phyloP scores from a whole-genome alignment of 257 asterid species.

The Salvia splendens region DNA sequence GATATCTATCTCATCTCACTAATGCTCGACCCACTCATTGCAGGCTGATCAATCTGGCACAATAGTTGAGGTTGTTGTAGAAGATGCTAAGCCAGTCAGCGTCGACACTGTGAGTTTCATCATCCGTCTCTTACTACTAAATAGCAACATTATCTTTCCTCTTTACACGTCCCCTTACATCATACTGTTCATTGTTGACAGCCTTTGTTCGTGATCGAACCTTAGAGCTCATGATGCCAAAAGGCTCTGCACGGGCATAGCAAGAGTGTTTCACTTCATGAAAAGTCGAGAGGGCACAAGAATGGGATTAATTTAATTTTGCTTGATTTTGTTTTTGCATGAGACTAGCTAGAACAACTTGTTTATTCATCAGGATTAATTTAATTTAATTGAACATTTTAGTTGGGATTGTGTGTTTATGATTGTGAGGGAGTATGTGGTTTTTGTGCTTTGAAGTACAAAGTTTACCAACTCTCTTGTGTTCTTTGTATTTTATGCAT shows the following conservation, averaged over 20 bases:
- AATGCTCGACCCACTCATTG: slow-evolving; percentile 20
- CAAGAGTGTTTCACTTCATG: slow-evolving; percentile 21
- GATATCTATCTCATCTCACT: slow-evolving; percentile 17
- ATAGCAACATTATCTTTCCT: neutral
- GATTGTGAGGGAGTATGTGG: slow-evolving; percentile 26
- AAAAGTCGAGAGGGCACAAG: no score
- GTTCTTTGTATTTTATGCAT: no score
- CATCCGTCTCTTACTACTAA: no score
- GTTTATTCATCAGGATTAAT: slow-evolving; percentile 22
- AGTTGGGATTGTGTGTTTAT: slow-evolving; percentile 20
- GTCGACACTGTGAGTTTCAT: slow-evolving; percentile 65
- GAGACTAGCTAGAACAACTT: slow-evolving; percentile 34
- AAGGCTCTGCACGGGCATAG: slow-evolving; percentile 20
- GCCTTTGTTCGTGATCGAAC: slow-evolving; percentile 81
- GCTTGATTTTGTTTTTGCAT: slow-evolving; percentile 28
- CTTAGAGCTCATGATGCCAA: slow-evolving; percentile 41
- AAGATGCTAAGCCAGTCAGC: slow-evolving; percentile 85
- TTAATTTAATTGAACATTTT: no score
- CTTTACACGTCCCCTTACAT: slow-evolving; percentile 21
- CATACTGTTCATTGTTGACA: slow-evolving; percentile 38
- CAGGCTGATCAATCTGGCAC: slow-evolving; percentile 86
- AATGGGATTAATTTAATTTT: slow-evolving; percentile 31
- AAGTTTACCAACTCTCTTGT: slow-evolving; percentile 24
- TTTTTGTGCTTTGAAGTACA: slow-evolving; percentile 20
- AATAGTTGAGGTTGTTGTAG: slow-evolving; percentile 59